Conservation (phyloP, 345 rosid genomes). For the Excoecaria agallocha region DNA sequence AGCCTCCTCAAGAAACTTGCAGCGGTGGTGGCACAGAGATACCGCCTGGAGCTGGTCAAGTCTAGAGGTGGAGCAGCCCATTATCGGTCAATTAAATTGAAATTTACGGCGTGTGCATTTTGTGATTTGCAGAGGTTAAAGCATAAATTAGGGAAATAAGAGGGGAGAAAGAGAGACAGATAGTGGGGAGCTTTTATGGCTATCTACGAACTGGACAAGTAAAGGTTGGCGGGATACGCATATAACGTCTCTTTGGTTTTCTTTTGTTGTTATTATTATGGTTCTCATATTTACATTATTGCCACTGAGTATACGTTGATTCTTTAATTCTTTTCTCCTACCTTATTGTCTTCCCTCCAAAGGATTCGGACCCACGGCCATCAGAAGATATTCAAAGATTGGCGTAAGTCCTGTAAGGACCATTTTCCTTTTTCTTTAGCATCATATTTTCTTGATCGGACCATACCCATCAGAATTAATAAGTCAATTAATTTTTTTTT, state of each 20-base stretch:
- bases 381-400: not conserved
- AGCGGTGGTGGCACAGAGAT: constrained; percentile 58
- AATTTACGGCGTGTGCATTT: not conserved
- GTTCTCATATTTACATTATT: not conserved
- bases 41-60: constrained; percentile 58
- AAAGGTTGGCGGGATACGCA: constrained; percentile 24
- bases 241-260: constrained; percentile 25
- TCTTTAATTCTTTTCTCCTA: not conserved
- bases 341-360: not conserved
- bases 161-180: constrained; percentile 4
- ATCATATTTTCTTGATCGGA: too few relatives aligned
- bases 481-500: too few relatives aligned
- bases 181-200: constrained; percentile 1
- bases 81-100: constrained; percentile 2
- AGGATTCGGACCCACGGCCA: not conserved
- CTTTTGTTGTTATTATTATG: too few relatives aligned
- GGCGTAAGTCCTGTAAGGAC: too few relatives aligned
- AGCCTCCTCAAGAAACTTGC: constrained; percentile 51
- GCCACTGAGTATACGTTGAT: constrained; percentile 1
- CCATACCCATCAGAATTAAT: too few relatives aligned
- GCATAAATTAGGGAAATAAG: not conserved
- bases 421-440: too few relatives aligned
- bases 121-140: not conserved
- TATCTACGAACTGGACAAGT: not conserved
- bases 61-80: constrained; percentile 57